A percentile compares a stretch with the other conserved stretches of the same genome.
Evolutionary conservation across 257 asterid genomes (phyloP).

Genomic region (Prunella vulgaris): DNA sequence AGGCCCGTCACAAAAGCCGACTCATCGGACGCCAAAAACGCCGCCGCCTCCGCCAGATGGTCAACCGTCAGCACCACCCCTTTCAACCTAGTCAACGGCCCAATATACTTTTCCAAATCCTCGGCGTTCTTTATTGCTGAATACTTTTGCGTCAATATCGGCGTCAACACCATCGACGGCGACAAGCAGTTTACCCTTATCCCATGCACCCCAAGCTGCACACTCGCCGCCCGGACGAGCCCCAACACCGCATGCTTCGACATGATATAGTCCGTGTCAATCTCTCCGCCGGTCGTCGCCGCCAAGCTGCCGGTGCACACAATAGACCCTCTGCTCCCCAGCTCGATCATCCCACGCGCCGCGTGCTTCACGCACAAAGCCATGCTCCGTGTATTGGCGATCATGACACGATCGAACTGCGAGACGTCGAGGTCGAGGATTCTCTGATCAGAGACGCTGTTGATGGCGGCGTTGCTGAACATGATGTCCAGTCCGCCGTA

Average conservation of each 20-base stretch:
- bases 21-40: constrained; percentile 33
- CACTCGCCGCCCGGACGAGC: constrained; percentile 32
- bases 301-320: constrained; percentile 34
- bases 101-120: neutral
- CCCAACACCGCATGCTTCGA: constrained; percentile 31
- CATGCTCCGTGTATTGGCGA: constrained; percentile 33
- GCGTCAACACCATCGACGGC: constrained; percentile 16
- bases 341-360: neutral
- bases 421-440: constrained; percentile 31
- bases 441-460: constrained; percentile 20
- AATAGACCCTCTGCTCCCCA: constrained; percentile 17
- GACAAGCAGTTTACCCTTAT: constrained; percentile 8
- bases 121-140: neutral
- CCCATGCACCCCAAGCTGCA: constrained; percentile 11
- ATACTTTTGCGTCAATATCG: neutral
- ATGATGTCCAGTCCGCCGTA: constrained; percentile 41
- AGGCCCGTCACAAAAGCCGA: constrained; percentile 33
- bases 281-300: neutral
- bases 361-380: neutral
- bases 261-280: constrained; percentile 30
- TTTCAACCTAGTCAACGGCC: constrained; percentile 25
- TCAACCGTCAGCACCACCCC: neutral
- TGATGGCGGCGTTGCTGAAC: constrained; percentile 43
- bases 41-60: constrained; percentile 30
- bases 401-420: constrained; percentile 17